Conservation (phyloP, 768 basidiomycete genomes). For the Russula earlei region DNA sequence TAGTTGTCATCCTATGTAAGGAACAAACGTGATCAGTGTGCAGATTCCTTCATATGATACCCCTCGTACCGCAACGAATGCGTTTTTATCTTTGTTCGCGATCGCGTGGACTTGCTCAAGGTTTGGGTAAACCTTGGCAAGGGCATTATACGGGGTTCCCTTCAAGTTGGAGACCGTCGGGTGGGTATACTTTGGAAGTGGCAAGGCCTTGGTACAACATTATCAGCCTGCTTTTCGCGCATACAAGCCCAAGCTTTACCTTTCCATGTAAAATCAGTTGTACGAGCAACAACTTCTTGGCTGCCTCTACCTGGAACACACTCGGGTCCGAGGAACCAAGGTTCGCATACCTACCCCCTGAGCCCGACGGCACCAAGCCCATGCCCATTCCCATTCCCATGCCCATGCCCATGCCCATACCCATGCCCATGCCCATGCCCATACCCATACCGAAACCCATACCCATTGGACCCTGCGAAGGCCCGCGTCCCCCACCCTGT, state of each 20-base stretch:
- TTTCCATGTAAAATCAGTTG: conserved; percentile 73
- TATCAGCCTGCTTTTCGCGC: not conserved
- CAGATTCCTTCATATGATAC: not conserved
- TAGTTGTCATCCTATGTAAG: conserved; percentile 53
- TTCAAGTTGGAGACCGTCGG: conserved; percentile 45
- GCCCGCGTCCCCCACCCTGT: not conserved
- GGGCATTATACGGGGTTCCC: conserved; percentile 58
- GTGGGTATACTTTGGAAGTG: conserved; percentile 70
- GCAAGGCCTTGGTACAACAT: conserved; percentile 26
- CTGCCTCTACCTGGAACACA: conserved; percentile 74
- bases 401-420: conserved; percentile 1
- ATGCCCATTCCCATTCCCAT: conserved; percentile 10
- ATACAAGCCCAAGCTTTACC: conserved; percentile 32
- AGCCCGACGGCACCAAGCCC: conserved; percentile 5
- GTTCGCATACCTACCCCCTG: conserved; percentile 1
- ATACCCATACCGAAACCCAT: conserved; percentile 12
- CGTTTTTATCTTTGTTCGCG: conserved; percentile 43
- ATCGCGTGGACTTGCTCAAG: conserved; percentile 39
- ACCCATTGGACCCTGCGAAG: conserved; percentile 3
- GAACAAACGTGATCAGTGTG: not conserved
- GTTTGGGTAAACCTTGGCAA: conserved; percentile 60
- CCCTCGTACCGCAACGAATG: conserved; percentile 43
- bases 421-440: conserved; percentile 9
- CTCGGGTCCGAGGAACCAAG: conserved; percentile 34
- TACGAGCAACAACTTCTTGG: conserved; percentile 74